Evolutionary conservation across 169 alveolate species (phyloP).

Genomic region (Plasmodium reichenowi): DNA sequence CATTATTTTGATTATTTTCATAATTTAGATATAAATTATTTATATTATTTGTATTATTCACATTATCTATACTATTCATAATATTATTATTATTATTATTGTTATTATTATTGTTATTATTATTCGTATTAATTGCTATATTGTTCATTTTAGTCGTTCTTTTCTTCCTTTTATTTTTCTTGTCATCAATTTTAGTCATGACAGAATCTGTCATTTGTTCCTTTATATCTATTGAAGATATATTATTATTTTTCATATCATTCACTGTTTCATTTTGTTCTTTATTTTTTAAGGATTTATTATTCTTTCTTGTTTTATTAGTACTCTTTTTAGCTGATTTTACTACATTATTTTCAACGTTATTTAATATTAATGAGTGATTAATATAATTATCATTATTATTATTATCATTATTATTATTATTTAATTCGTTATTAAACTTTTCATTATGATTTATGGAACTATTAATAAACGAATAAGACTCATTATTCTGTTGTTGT

Average conservation of each 20-base stretch:
- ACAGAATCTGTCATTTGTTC: neutral
- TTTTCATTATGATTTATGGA: neutral
- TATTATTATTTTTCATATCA: neutral
- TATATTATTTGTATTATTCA: no score
- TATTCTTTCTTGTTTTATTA: neutral
- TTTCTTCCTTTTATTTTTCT: no score
- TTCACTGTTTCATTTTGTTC: neutral
- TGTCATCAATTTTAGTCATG: no score
- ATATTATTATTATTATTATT: no score
- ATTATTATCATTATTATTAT: neutral
- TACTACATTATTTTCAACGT: no score
- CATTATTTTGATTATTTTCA: no score
- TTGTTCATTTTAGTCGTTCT: no score
- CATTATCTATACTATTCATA: no score
- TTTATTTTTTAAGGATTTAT: neutral
- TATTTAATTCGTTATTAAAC: neutral
- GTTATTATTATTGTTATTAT: no score
- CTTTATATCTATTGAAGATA: neutral
- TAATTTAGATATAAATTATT: no score
- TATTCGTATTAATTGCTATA: no score
- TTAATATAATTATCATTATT: neutral
- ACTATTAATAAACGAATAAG: neutral
- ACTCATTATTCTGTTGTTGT: constrained; percentile 4
- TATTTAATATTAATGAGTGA: no score
- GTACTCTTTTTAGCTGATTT: neutral